phyloP scores from a whole-genome alignment of 1,284 basidiomycete genomes.

The Lentinus polychrous region DNA sequence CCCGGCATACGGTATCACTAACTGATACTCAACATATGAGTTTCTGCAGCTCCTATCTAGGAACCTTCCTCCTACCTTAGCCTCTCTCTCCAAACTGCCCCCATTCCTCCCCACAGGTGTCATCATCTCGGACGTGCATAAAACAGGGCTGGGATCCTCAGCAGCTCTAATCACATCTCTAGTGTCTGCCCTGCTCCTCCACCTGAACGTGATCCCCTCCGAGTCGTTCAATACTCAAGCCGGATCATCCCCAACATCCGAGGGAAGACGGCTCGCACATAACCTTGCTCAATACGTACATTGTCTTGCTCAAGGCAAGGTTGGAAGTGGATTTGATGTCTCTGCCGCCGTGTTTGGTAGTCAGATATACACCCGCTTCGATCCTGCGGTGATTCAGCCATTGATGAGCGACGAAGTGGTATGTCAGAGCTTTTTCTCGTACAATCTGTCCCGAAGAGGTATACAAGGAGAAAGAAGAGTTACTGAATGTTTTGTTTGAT shows the following conservation, averaged over 20 bases:
- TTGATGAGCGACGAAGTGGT: slow-evolving; percentile 55
- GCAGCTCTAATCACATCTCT: slow-evolving; percentile 96
- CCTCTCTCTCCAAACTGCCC: slow-evolving; percentile 57
- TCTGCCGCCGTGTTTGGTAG: slow-evolving; percentile 92
- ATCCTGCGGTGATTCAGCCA: slow-evolving; percentile 59
- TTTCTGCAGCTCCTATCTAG: slow-evolving; percentile 49
- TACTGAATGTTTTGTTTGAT: not conserved
- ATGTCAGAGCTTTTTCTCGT: slow-evolving; percentile 7
- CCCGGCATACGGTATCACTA: not conserved
- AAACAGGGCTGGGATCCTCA: slow-evolving; percentile 96
- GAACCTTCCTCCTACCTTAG: slow-evolving; percentile 51
- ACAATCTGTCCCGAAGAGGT: not conserved
- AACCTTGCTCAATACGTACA: slow-evolving; percentile 95
- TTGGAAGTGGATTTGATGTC: slow-evolving; percentile 97
- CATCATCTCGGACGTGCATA: slow-evolving; percentile 79
- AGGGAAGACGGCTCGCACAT: slow-evolving; percentile 67
- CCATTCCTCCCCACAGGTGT: slow-evolving; percentile 75
- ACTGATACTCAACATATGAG: not conserved
- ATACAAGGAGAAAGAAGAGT: not conserved
- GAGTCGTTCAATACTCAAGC: slow-evolving; percentile 32
- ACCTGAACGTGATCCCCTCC: slow-evolving; percentile 60
- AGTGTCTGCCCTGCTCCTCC: slow-evolving; percentile 79
- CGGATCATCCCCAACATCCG: slow-evolving; percentile 24
- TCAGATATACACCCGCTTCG: slow-evolving; percentile 89
- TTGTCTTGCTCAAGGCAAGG: slow-evolving; percentile 96